Evolutionary conservation across 2,329 filamentous ascomycete species (phyloP), one percentile per base, ranked within the genome.

Genomic region (Xylariaceae sp.): DNA sequence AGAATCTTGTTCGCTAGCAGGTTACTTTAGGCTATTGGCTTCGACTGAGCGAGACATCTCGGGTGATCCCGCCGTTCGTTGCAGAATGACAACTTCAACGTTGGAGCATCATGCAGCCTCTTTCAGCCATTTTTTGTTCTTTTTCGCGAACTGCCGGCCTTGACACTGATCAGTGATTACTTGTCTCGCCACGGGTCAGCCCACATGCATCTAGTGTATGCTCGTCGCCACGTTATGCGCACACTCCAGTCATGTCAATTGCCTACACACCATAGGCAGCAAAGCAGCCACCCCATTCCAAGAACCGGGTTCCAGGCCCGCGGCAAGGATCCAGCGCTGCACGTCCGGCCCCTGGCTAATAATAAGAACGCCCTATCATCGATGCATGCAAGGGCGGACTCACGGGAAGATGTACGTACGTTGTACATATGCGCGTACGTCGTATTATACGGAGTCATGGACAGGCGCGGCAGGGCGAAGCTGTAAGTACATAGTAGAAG

Each of bases 211-310:
- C 26, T 26, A 8, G 39, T 22, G 39, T 41, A 22, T 5, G 19
- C 19, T 26, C 26, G 5, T 26, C 26, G 26, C 26, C 26, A 26
- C 26, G 26, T 16, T 29, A 30, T 34, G 4, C 19, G 18, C 16
- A 46, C 39, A 39, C 21, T 32, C 32, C 13, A 30, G 13, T 44
- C 26, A 22, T 6, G 30, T 16, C 1, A 29, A 47, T 26, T 18
- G 15, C 26, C n/a, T 18, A 32, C 41, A 5, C 22, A 42, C 44
- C 47, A n/a, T n/a, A n/a, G n/a, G n/a, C n/a, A 32, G 51, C 19
- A 30, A 54, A 10, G 39, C 16, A 54, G 37, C 26, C 39, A 39
- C 37, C 22, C 47, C 22, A 37, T 44, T 50, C 54, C 54, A 39
- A 53, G 47, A 50, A 53, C 54, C 50, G 12, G 47, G 47, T 22